A percentile compares a stretch with the other conserved stretches of the same genome.
Conservation (phyloP, 2,329 filamentous ascomycete genomes). For the Colletotrichum orchidophilum region DNA sequence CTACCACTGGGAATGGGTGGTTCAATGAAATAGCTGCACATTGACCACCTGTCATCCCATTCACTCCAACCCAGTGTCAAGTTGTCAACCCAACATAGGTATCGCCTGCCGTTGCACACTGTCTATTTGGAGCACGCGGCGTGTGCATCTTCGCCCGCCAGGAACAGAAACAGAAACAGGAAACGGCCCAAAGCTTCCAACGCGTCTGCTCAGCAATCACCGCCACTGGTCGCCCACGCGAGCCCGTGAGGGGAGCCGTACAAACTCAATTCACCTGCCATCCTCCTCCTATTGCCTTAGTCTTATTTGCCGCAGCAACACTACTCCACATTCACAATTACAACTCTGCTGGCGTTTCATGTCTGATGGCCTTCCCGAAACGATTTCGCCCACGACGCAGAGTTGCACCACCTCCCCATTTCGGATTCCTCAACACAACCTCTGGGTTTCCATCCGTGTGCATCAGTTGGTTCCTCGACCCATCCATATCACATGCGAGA, state of each 20-base stretch:
- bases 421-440: neutral
- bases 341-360: conserved; percentile 15
- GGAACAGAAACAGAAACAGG: neutral
- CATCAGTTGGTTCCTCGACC: neutral
- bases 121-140: neutral
- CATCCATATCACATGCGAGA: neutral
- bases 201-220: neutral
- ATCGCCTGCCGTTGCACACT: neutral
- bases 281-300: neutral
- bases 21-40: conserved; percentile 13
- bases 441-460: neutral
- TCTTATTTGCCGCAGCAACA: conserved; percentile 5
- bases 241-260: conserved; percentile 1
- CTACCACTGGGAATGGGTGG: neutral
- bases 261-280: conserved; percentile 15
- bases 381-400: neutral
- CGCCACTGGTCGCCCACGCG: neutral
- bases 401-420: neutral
- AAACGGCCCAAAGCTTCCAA: neutral
- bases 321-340: neutral
- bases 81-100: neutral
- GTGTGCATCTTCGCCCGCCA: neutral
- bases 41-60: conserved; percentile 18
- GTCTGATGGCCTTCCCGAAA: neutral
- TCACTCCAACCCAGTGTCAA: neutral